Percentiles rank a stretch among this genome's conserved stretches.
These are phyloP conservation scores for Geopyxis carbonaria DNA, from an alignment of 495 filamentous ascomycete species.

Conservation along the genomic window DNA sequence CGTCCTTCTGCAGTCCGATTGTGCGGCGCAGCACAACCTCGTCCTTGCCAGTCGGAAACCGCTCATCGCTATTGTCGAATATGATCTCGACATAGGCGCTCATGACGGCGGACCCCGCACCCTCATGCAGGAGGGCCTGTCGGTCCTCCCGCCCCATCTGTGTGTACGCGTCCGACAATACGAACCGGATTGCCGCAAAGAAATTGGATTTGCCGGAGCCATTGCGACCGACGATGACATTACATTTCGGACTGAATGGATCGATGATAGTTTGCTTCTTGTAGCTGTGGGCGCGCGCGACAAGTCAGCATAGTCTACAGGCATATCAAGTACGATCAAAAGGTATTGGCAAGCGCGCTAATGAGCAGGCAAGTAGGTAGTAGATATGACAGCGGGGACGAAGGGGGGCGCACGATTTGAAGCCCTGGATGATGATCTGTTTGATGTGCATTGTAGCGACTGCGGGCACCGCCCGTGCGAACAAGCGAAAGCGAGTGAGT, in stretches of 20 bases:
- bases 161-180: slow-evolving; percentile 92
- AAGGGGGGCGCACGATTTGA: slow-evolving; percentile 62
- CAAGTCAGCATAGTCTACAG: slow-evolving; percentile 8
- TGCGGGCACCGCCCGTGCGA: background rate
- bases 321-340: no score
- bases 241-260: slow-evolving; percentile 92
- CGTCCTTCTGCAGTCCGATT: slow-evolving; percentile 94
- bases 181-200: slow-evolving; percentile 97
- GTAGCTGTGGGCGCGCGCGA: slow-evolving; percentile 64
- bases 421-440: slow-evolving; percentile 99
- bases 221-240: slow-evolving; percentile 98
- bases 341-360: background rate
- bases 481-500: slow-evolving; percentile 2
- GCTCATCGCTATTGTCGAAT: slow-evolving; percentile 93
- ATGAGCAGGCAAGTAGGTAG: background rate
- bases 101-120: slow-evolving; percentile 94
- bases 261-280: slow-evolving; percentile 98
- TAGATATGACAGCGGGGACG: slow-evolving; percentile 3
- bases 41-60: slow-evolving; percentile 84
- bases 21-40: slow-evolving; percentile 83
- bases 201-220: slow-evolving; percentile 99
- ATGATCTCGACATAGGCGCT: slow-evolving; percentile 97
- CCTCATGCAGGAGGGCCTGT: slow-evolving; percentile 87
- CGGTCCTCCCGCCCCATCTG: slow-evolving; percentile 94
- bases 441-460: slow-evolving; percentile 68